Evolutionary conservation across 371 early-diverging fungal genomes (phyloP).

Genomic region (Batkoa obscura): DNA sequence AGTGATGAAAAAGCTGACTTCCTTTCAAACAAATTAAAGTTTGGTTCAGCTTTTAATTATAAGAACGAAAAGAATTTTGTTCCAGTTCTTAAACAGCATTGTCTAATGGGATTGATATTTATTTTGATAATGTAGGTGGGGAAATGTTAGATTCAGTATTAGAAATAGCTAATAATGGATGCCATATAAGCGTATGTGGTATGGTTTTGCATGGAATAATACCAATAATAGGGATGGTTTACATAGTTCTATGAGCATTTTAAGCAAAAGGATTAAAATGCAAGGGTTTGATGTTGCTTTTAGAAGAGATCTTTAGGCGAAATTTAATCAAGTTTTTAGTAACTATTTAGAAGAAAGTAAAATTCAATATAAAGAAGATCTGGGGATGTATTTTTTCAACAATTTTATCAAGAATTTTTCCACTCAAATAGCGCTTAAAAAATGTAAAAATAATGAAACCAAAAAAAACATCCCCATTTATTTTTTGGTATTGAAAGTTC

Average conservation of each 20-base stretch:
- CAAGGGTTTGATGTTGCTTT: constrained; percentile 30
- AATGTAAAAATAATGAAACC: too few relatives aligned
- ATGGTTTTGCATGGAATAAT: constrained; percentile 45
- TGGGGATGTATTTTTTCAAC: too few relatives aligned
- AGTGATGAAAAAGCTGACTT: constrained; percentile 42
- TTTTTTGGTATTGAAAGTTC: constrained; percentile 34
- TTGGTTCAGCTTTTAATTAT: constrained; percentile 55
- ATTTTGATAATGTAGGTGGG: constrained; percentile 52
- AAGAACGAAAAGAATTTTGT: constrained; percentile 24
- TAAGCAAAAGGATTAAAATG: constrained; percentile 25
- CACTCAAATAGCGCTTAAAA: too few relatives aligned
- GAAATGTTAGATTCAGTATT: constrained; percentile 34
- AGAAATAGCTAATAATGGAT: constrained; percentile 12
- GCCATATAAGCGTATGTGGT: constrained; percentile 30
- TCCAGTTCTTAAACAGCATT: constrained; percentile 15
- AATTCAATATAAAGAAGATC: constrained; percentile 22
- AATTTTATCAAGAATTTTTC: too few relatives aligned
- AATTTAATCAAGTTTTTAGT: constrained; percentile 13
- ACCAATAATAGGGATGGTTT: constrained; percentile 19
- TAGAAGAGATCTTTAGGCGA: background rate
- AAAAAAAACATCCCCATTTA: constrained; percentile 10
- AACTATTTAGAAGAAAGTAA: constrained; percentile 20
- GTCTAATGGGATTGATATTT: constrained; percentile 50
- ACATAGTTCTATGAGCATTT: constrained; percentile 19
- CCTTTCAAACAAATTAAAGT: constrained; percentile 24